These are phyloP conservation scores for Cyberlindnera bimundalis DNA, from an alignment of 805 yeast genomes.

Conservation along the genomic window DNA sequence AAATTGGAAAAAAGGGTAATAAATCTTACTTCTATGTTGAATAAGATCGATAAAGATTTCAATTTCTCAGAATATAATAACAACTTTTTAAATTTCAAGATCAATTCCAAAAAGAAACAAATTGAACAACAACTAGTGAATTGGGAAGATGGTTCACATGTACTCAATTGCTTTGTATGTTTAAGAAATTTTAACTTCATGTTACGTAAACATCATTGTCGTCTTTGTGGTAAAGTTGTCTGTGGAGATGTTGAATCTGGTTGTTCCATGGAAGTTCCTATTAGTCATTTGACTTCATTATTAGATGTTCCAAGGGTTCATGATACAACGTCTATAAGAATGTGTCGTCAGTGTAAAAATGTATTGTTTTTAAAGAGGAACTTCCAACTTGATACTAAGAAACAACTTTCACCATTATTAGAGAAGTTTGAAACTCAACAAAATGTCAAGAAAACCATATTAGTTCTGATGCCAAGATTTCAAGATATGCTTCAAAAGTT, in stretches of 20 bases:
- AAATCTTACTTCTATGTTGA: conserved; percentile 36
- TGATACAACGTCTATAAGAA: conserved; percentile 40
- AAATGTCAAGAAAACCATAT: conserved; percentile 36
- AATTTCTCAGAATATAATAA: conserved; percentile 19
- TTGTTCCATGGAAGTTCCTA: conserved; percentile 74
- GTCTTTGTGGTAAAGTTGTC: conserved; percentile 79
- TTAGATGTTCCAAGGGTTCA: conserved; percentile 22
- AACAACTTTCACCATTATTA: conserved; percentile 36
- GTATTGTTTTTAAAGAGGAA: conserved; percentile 54
- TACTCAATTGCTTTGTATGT: conserved; percentile 63
- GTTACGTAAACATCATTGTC: conserved; percentile 82
- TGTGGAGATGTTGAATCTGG: conserved; percentile 62
- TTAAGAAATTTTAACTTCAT: conserved; percentile 50
- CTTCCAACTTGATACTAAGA: conserved; percentile 37
- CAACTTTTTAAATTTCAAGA: conserved; percentile 26
- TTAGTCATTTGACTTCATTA: conserved; percentile 27
- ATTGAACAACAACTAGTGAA: conserved; percentile 48
- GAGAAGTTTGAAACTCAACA: conserved; percentile 40
- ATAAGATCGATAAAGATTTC: conserved; percentile 25
- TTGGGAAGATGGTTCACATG: conserved; percentile 61
- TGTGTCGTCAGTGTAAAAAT: conserved; percentile 70
- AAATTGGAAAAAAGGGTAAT: conserved; percentile 59
- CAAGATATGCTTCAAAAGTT: conserved; percentile 34
- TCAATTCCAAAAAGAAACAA: conserved; percentile 31
- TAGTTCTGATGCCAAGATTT: conserved; percentile 40